Evolutionary conservation across 306 rosid species (phyloP).

Genomic region (Castanopsis chinensis): DNA sequence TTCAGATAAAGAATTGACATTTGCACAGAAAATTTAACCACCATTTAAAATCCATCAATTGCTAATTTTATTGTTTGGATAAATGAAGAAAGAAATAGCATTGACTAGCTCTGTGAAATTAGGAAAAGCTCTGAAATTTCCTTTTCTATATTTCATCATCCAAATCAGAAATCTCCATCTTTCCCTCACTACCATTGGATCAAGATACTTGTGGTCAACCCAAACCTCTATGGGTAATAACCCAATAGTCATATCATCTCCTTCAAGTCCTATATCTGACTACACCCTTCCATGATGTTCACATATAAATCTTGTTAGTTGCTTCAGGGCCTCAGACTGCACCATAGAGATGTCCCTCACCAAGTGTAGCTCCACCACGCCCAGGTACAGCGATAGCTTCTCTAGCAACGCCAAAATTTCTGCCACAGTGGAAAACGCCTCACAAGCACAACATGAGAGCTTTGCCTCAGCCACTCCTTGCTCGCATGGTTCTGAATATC

Average conservation of each 20-base stretch:
- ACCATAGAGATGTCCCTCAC: conserved; percentile 92
- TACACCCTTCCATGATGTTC: conserved; percentile 83
- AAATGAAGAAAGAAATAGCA: too few species aligned
- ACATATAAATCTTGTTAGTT: conserved; percentile 76
- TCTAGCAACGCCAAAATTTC: conserved; percentile 77
- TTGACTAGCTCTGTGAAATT: too few species aligned
- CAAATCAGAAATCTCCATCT: too few species aligned
- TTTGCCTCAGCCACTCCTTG: conserved; percentile 66
- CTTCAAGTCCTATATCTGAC: conserved; percentile 65
- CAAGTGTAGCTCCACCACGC: conserved; percentile 86
- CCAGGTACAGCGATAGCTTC: conserved; percentile 90
- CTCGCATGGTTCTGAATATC: conserved; percentile 70
- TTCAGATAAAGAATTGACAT: too few species aligned
- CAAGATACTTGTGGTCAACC: too few species aligned
- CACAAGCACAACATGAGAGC: conserved; percentile 78
- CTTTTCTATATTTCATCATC: too few species aligned
- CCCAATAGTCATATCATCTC: conserved; percentile 71
- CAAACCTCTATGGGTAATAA: too few species aligned
- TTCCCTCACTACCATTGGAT: too few species aligned
- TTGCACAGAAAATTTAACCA: too few species aligned
- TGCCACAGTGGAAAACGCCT: conserved; percentile 43
- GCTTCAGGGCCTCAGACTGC: conserved; percentile 83
- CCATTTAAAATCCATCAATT: too few species aligned
- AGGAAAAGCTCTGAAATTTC: too few species aligned
- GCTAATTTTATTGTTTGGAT: too few species aligned